A percentile compares a stretch with the other conserved stretches of the same genome.
These are phyloP conservation scores for Colletotrichum spaethianum DNA, from an alignment of 2,329 filamentous ascomycete species.

Conservation along the genomic window DNA sequence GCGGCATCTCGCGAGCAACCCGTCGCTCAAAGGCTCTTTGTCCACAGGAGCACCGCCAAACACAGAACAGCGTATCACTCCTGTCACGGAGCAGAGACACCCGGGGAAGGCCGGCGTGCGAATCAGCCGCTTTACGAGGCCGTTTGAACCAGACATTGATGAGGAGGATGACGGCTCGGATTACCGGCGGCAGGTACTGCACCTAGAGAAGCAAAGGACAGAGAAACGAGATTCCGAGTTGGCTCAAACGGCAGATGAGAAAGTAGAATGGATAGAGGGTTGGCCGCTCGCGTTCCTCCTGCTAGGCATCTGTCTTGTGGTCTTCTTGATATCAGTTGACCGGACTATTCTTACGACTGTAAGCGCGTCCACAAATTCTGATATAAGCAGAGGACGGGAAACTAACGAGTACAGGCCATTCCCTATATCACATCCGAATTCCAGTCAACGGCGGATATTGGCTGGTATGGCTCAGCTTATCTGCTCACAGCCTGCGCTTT, in stretches of 20 bases:
- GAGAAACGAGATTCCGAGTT: conserved; percentile 9
- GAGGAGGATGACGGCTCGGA: conserved; percentile 24
- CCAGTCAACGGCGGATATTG: conserved; percentile 56
- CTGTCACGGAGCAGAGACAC: conserved; percentile 34
- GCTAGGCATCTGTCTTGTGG: conserved; percentile 30
- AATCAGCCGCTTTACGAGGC: conserved; percentile 35
- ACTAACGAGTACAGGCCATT: conserved; percentile 49
- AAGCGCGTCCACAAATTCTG: not conserved
- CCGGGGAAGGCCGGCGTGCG: conserved; percentile 36
- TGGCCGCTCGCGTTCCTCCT: conserved; percentile 27
- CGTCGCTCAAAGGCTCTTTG: conserved; percentile 7
- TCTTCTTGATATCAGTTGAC: conserved; percentile 32
- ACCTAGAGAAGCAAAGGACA: not conserved
- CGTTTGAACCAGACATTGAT: conserved; percentile 31
- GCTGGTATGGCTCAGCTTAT: conserved; percentile 64
- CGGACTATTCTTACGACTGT: conserved; percentile 32
- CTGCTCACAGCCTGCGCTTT: conserved; percentile 50
- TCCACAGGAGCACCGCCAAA: not conserved
- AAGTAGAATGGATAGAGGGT: conserved; percentile 15
- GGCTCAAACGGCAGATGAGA: not conserved
- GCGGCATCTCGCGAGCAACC: conserved; percentile 33
- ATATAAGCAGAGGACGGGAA: too few relatives aligned
- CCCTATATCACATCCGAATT: conserved; percentile 58
- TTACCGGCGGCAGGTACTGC: conserved; percentile 13
- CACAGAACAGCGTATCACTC: not conserved